phyloP scores from a whole-genome alignment of 495 filamentous ascomycete species.

The Neurospora sp. region DNA sequence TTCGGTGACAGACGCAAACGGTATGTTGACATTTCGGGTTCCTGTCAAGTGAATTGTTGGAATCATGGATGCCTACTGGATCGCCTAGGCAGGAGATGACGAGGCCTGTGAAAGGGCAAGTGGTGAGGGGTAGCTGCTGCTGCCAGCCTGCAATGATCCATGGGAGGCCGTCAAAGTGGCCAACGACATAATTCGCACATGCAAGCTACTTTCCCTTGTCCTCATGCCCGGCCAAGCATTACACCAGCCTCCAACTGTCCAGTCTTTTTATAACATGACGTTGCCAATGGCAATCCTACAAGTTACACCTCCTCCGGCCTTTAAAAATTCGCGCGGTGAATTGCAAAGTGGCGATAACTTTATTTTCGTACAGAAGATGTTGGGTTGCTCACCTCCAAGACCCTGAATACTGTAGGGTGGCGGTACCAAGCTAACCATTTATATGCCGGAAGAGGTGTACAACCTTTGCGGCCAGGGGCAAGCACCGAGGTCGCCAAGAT shows the following conservation, averaged over 20 bases:
- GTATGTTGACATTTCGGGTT: neutral
- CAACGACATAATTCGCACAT: neutral
- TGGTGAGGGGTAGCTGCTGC: neutral
- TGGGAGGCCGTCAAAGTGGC: neutral
- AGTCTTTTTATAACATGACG: neutral
- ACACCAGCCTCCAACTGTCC: neutral
- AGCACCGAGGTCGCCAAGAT: neutral
- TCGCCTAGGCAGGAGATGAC: neutral
- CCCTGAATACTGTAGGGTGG: too few relatives aligned
- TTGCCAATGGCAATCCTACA: neutral
- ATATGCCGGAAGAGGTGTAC: too few relatives aligned
- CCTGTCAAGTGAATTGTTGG: neutral
- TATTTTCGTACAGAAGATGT: too few relatives aligned
- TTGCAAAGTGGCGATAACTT: too few relatives aligned
- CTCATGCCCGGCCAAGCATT: neutral
- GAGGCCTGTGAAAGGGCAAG: neutral
- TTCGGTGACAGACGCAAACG: neutral
- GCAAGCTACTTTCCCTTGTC: neutral
- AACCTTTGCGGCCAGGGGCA: neutral
- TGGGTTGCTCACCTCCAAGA: too few relatives aligned
- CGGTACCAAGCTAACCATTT: too few relatives aligned
- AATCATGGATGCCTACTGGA: neutral
- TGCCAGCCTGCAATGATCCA: neutral
- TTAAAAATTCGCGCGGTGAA: neutral
- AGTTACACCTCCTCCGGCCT: too few relatives aligned